A percentile compares a stretch with the other conserved stretches of the same genome.
Conservation (phyloP, 106 monocot genomes). For the Apostasia shenzhenica region DNA sequence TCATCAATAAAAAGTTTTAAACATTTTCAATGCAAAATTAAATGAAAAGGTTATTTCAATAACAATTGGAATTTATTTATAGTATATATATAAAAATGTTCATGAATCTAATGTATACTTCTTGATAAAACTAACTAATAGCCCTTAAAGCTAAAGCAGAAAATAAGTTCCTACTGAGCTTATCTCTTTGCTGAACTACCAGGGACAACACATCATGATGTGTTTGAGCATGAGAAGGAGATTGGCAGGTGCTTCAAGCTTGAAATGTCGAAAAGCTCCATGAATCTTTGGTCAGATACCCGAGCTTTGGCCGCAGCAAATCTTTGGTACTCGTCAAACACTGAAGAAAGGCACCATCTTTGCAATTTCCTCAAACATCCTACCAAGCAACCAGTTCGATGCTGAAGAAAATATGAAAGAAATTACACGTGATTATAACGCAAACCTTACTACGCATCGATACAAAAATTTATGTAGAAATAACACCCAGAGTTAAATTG, state of each 20-base stretch:
- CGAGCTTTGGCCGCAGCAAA: slow-evolving; percentile 74
- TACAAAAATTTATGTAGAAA: neutral
- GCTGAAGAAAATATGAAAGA: slow-evolving; percentile 15
- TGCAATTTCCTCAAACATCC: slow-evolving; percentile 62
- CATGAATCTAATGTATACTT: too few relatives aligned
- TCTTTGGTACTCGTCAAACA: slow-evolving; percentile 69
- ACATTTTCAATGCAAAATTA: too few relatives aligned
- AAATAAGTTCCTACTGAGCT: neutral
- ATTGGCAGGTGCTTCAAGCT: slow-evolving; percentile 28
- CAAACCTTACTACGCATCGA: too few relatives aligned
- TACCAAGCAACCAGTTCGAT: slow-evolving; percentile 59
- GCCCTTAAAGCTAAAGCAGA: neutral
- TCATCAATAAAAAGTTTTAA: too few relatives aligned
- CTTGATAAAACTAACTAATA: neutral
- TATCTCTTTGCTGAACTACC: slow-evolving; percentile 4
- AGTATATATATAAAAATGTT: too few relatives aligned
- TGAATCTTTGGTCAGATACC: slow-evolving; percentile 66
- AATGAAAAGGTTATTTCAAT: too few relatives aligned
- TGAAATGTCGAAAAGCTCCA: slow-evolving; percentile 48
- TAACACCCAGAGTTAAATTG: neutral
- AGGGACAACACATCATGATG: neutral
- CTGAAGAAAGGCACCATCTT: slow-evolving; percentile 57
- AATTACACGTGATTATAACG: too few relatives aligned
- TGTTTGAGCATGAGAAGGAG: slow-evolving; percentile 26
- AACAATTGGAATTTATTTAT: too few relatives aligned